Percentiles rank a stretch among this genome's conserved stretches.
Conservation (phyloP, 176 grass and related monocot genomes). For the Phoenix dactylifera region DNA sequence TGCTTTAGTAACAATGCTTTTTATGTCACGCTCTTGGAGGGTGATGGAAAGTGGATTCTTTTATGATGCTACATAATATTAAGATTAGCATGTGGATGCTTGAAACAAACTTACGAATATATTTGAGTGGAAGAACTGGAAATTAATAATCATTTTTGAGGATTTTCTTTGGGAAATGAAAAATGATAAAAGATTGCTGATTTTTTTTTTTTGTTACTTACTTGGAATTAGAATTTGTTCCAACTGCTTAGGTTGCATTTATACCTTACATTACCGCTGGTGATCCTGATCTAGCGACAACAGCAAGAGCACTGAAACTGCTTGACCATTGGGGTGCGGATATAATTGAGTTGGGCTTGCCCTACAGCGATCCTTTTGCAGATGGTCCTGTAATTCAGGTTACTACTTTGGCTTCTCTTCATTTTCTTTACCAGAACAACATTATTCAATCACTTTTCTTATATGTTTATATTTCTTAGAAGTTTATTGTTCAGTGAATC, state of each 20-base stretch:
- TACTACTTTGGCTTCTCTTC: neutral
- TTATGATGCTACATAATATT: no score
- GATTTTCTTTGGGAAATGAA: neutral
- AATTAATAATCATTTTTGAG: no score
- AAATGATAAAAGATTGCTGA: neutral
- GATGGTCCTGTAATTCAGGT: slow-evolving; percentile 32
- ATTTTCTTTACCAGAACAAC: no score
- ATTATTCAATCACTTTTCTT: no score
- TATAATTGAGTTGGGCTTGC: slow-evolving; percentile 20
- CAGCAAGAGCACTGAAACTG: slow-evolving; percentile 3
- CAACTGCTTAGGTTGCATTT: slow-evolving; percentile 6
- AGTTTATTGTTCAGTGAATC: no score
- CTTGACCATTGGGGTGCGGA: slow-evolving; percentile 2
- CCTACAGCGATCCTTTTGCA: neutral
- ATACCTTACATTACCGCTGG: slow-evolving; percentile 21
- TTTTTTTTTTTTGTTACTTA: neutral
- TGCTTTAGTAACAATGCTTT: no score
- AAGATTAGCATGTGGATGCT: no score
- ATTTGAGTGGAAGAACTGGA: no score
- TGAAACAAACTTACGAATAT: no score
- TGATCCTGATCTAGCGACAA: slow-evolving; percentile 21
- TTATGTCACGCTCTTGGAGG: no score
- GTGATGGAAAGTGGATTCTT: no score
- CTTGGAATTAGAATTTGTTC: neutral
- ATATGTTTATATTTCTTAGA: no score